Evolutionary conservation across 495 filamentous ascomycete species (phyloP).

Genomic region (Daldinia concentrica): DNA sequence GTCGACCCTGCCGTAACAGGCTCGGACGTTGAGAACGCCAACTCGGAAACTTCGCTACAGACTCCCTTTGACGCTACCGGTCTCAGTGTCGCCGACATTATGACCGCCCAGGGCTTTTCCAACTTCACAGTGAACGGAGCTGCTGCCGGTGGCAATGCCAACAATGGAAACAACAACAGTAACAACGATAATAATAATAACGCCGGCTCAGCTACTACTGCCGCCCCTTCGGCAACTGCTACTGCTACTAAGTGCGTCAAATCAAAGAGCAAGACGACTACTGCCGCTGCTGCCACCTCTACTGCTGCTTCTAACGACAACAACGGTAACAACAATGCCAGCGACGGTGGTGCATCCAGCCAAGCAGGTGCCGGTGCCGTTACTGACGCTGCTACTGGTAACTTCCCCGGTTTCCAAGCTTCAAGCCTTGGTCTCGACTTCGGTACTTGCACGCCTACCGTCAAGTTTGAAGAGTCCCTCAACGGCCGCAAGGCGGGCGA

Average conservation of each 20-base stretch:
- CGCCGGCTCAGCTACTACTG: slow-evolving; percentile 12
- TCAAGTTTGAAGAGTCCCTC: slow-evolving; percentile 64
- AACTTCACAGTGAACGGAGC: slow-evolving; percentile 62
- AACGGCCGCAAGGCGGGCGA: slow-evolving; percentile 58
- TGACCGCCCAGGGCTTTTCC: slow-evolving; percentile 60
- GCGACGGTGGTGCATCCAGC: slow-evolving; percentile 48
- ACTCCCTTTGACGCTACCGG: slow-evolving; percentile 63
- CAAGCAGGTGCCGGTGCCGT: slow-evolving; percentile 56
- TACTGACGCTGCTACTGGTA: slow-evolving; percentile 47
- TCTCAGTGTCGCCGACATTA: slow-evolving; percentile 64
- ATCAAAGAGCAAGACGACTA: slow-evolving; percentile 7
- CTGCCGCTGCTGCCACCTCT: slow-evolving; percentile 39
- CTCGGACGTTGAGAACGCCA: slow-evolving; percentile 62
- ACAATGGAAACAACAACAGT: slow-evolving; percentile 7
- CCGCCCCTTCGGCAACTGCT: slow-evolving; percentile 31
- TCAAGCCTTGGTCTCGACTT: slow-evolving; percentile 56
- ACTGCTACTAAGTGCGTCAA: slow-evolving; percentile 20
- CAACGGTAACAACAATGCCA: slow-evolving; percentile 28
- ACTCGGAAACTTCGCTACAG: slow-evolving; percentile 57
- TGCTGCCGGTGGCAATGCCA: slow-evolving; percentile 31
- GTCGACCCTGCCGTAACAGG: slow-evolving; percentile 66
- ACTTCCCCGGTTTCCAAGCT: slow-evolving; percentile 48
- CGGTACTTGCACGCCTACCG: slow-evolving; percentile 64
- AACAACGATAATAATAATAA: slow-evolving; percentile 10
- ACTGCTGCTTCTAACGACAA: slow-evolving; percentile 50